These are phyloP conservation scores for Fallopia convolvulus DNA, from an alignment of 148 eudicot genomes.

Conservation along the genomic window DNA sequence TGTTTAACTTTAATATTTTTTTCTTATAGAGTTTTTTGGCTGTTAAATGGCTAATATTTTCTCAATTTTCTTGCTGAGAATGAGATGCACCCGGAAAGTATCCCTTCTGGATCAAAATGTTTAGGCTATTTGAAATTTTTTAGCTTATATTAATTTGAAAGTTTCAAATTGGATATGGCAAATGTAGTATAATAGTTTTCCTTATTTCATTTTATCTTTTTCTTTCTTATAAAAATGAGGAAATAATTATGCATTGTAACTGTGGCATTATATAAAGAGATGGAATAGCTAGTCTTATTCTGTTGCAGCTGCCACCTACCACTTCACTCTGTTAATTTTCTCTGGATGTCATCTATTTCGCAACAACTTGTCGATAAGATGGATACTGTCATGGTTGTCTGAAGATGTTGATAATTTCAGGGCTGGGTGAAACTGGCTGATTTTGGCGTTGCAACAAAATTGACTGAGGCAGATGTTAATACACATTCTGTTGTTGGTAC, in stretches of 20 bases:
- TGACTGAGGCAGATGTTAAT: constrained; percentile 93
- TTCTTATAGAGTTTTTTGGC: neutral
- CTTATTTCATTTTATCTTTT: neutral
- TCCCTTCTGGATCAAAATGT: neutral
- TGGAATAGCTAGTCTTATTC: neutral
- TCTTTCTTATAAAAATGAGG: neutral
- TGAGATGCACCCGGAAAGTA: neutral
- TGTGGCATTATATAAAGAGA: neutral
- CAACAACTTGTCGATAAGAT: neutral
- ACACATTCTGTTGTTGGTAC: constrained; percentile 99
- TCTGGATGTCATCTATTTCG: neutral
- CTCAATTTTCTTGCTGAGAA: neutral
- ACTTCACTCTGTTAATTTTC: neutral
- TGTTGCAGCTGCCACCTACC: neutral
- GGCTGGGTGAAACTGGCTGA: constrained; percentile 99
- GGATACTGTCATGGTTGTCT: constrained; percentile 3
- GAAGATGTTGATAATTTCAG: constrained; percentile 31
- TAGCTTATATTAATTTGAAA: neutral
- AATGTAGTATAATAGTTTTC: neutral
- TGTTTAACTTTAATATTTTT: neutral
- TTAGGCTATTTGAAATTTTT: neutral
- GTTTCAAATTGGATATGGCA: neutral
- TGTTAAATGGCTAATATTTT: neutral
- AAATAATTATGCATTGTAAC: neutral
- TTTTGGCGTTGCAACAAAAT: constrained; percentile 98